phyloP scores from a whole-genome alignment of 2,329 filamentous ascomycete genomes.

The Sarocladiaceae sp. region DNA sequence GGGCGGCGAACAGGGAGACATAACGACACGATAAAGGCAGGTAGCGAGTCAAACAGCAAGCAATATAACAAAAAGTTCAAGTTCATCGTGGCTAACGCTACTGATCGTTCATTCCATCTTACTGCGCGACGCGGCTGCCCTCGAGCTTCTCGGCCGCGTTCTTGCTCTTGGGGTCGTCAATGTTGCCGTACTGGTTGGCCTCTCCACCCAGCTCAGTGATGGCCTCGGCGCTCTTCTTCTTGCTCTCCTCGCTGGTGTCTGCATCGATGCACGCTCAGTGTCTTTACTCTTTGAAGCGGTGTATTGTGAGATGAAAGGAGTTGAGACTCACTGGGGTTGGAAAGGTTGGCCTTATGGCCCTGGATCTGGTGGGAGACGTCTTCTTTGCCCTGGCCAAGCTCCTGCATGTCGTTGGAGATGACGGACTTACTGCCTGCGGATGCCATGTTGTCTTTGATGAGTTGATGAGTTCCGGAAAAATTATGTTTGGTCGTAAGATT shows the following conservation, averaged over 20 bases:
- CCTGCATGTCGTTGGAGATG: conserved; percentile 35
- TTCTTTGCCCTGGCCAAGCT: conserved; percentile 24
- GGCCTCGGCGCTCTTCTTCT: conserved; percentile 34
- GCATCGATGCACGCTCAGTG: background rate
- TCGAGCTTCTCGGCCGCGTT: conserved; percentile 32
- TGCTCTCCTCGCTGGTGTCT: conserved; percentile 39
- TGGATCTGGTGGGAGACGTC: conserved; percentile 21
- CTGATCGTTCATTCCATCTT: no score
- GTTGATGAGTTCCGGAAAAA: no score
- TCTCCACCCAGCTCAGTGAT: conserved; percentile 37
- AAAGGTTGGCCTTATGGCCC: conserved; percentile 41
- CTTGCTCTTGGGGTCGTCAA: conserved; percentile 35
- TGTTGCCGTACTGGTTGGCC: conserved; percentile 33
- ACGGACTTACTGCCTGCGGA: conserved; percentile 32
- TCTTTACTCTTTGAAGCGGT: no score
- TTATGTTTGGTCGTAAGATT: background rate
- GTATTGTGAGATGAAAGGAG: background rate
- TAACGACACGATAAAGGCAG: no score
- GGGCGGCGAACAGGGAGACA: background rate
- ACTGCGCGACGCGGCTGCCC: conserved; percentile 24
- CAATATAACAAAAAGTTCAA: no score
- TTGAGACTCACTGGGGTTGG: conserved; percentile 34
- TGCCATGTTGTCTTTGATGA: conserved; percentile 19
- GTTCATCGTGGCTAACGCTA: no score
- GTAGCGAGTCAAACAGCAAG: no score